Percentiles rank a stretch among this genome's conserved stretches.
Evolutionary conservation across 148 eudicot genomes (phyloP).

Genomic region (Salicornia ramosissima): DNA sequence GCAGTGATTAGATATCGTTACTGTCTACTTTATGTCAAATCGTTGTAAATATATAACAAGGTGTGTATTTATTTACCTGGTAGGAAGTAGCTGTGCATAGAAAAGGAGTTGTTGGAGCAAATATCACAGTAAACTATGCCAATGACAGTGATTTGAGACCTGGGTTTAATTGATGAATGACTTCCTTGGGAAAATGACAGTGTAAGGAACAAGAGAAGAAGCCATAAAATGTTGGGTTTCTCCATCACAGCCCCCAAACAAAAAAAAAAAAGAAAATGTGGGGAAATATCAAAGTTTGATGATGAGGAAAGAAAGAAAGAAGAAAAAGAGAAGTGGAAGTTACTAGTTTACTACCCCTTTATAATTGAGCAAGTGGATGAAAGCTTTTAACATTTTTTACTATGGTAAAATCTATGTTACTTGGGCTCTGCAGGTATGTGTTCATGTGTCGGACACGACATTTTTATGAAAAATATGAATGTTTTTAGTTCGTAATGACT

Average conservation of each 20-base stretch:
- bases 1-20: too few species aligned
- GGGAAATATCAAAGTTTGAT: background rate
- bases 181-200: constrained; percentile 28
- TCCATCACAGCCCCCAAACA: constrained; percentile 22
- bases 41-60: too few species aligned
- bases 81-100: constrained; percentile 83
- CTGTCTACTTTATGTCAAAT: too few species aligned
- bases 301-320: background rate
- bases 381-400: background rate
- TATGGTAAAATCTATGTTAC: too few species aligned
- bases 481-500: too few species aligned
- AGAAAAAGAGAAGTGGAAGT: background rate
- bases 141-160: constrained; percentile 71
- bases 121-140: constrained; percentile 90
- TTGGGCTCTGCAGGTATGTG: too few species aligned
- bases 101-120: constrained; percentile 85
- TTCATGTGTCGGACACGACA: too few species aligned
- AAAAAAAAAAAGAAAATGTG: constrained; percentile 5
- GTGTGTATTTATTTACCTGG: constrained; percentile 43
- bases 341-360: constrained; percentile 19
- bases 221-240: constrained; percentile 17
- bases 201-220: constrained; percentile 31
- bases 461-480: too few species aligned
- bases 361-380: constrained; percentile 15
- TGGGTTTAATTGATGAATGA: constrained; percentile 3